phyloP scores from a whole-genome alignment of 768 basidiomycete species.

The Termitomyces eurrhizus region DNA sequence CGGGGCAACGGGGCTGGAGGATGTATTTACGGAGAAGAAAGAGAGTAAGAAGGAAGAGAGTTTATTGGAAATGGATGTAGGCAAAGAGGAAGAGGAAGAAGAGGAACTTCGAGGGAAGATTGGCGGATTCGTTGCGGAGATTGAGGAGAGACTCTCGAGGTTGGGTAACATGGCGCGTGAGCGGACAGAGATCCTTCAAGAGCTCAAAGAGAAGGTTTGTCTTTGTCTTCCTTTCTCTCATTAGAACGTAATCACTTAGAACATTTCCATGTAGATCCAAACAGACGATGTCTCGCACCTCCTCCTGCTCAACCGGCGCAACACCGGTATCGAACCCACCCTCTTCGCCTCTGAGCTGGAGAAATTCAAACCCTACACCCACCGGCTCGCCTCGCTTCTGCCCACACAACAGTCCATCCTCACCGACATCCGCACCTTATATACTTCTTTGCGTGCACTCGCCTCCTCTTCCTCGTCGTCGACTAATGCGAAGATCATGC shows the following conservation, averaged over 20 bases:
- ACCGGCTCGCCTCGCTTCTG: constrained; percentile 72
- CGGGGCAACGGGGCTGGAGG: constrained; percentile 45
- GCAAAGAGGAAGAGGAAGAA: constrained; percentile 61
- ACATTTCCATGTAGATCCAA: constrained; percentile 64
- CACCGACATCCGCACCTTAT: constrained; percentile 70
- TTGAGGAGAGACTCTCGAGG: constrained; percentile 74
- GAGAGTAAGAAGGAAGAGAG: constrained; percentile 39
- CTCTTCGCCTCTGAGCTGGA: constrained; percentile 93
- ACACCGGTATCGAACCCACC: constrained; percentile 76
- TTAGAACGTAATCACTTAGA: not conserved
- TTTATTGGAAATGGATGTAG: constrained; percentile 66
- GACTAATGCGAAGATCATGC: not conserved
- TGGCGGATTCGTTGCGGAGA: constrained; percentile 59
- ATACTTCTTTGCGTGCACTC: constrained; percentile 69
- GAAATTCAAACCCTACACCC: constrained; percentile 92
- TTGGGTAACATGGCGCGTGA: constrained; percentile 84
- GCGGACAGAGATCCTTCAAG: constrained; percentile 82
- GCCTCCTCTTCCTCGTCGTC: constrained; percentile 45
- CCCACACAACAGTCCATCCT: constrained; percentile 71
- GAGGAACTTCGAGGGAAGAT: constrained; percentile 69
- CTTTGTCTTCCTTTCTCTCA: not conserved
- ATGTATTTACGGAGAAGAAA: constrained; percentile 40
- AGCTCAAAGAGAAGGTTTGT: constrained; percentile 90
- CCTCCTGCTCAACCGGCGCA: constrained; percentile 85
- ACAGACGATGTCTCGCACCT: constrained; percentile 95